Conservation (phyloP, 352 stramenopile genomes). For the Globisporangium uncinulatum region DNA sequence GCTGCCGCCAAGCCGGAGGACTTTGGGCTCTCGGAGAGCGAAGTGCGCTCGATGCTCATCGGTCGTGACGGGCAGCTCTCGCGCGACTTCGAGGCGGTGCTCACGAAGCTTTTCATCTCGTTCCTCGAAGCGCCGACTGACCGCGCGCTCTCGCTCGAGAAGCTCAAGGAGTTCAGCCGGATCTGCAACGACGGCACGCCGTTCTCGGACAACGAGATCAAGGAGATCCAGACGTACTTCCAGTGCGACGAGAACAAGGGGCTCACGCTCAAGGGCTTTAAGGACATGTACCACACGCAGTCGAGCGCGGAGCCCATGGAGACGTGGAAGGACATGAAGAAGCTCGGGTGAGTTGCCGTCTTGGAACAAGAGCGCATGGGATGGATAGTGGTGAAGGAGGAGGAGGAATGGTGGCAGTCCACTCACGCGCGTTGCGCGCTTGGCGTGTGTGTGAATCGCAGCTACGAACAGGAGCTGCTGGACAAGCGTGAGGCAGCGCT, state of each 20-base stretch:
- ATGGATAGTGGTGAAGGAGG: too few relatives aligned
- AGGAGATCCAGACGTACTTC: conserved; percentile 91
- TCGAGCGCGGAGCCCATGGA: conserved; percentile 85
- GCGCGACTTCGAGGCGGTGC: conserved; percentile 80
- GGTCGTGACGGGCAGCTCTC: conserved; percentile 78
- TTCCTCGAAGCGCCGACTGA: conserved; percentile 77
- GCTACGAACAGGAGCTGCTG: conserved; percentile 68
- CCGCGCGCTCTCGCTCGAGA: conserved; percentile 75
- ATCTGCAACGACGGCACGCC: conserved; percentile 85
- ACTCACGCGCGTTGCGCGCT: neutral
- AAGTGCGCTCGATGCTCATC: conserved; percentile 78
- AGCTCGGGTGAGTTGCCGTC: conserved; percentile 60
- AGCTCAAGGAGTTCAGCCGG: conserved; percentile 87
- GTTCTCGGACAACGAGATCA: conserved; percentile 87
- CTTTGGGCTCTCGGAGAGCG: conserved; percentile 67
- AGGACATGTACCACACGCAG: conserved; percentile 91
- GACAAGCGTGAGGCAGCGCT: conserved; percentile 68
- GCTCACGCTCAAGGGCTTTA: conserved; percentile 85
- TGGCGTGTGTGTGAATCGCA: conserved; percentile 14
- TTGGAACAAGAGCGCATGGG: too few relatives aligned
- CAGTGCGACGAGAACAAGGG: conserved; percentile 89
- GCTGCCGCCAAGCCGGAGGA: conserved; percentile 18
- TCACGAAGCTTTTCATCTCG: conserved; percentile 83
- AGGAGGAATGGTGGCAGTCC: neutral
- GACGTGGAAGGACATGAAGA: conserved; percentile 88